phyloP scores from a whole-genome alignment of 2,329 filamentous ascomycete genomes.

The Clarireedia hainanense region DNA sequence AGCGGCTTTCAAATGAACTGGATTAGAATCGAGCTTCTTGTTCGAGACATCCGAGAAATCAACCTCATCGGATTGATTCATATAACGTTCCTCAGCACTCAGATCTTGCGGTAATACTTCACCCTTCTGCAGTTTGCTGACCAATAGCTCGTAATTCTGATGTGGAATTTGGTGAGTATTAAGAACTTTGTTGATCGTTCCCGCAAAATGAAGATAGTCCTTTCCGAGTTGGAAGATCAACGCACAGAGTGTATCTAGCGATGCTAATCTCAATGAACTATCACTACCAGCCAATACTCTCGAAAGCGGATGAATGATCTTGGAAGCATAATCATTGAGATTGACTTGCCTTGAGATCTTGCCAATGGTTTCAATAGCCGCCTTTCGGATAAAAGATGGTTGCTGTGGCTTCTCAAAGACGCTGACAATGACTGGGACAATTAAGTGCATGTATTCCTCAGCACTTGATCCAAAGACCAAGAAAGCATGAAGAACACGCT shows the following conservation, averaged over 20 bases:
- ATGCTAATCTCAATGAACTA: slow-evolving; percentile 65
- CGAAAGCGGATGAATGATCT: slow-evolving; percentile 90
- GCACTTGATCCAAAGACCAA: slow-evolving; percentile 91
- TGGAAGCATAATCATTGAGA: slow-evolving; percentile 90
- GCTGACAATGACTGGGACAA: slow-evolving; percentile 89
- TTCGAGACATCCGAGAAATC: slow-evolving; percentile 76
- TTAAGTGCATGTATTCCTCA: slow-evolving; percentile 98
- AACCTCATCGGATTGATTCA: slow-evolving; percentile 70
- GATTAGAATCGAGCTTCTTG: slow-evolving; percentile 95
- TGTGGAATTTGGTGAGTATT: slow-evolving; percentile 75
- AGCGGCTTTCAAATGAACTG: slow-evolving; percentile 90
- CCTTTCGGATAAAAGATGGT: slow-evolving; percentile 70
- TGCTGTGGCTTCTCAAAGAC: slow-evolving; percentile 88
- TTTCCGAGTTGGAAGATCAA: slow-evolving; percentile 93
- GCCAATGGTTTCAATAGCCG: slow-evolving; percentile 89
- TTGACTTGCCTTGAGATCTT: slow-evolving; percentile 95
- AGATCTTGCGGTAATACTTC: slow-evolving; percentile 93
- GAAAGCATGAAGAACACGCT: slow-evolving; percentile 89
- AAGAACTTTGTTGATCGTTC: slow-evolving; percentile 84
- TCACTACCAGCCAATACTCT: slow-evolving; percentile 72
- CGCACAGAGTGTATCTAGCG: slow-evolving; percentile 88
- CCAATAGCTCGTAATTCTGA: slow-evolving; percentile 83
- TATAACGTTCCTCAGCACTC: slow-evolving; percentile 75
- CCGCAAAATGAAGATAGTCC: slow-evolving; percentile 90
- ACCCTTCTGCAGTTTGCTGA: slow-evolving; percentile 88